Conservation (phyloP, 352 stramenopile species). For the Phytophthora podocarpi region DNA sequence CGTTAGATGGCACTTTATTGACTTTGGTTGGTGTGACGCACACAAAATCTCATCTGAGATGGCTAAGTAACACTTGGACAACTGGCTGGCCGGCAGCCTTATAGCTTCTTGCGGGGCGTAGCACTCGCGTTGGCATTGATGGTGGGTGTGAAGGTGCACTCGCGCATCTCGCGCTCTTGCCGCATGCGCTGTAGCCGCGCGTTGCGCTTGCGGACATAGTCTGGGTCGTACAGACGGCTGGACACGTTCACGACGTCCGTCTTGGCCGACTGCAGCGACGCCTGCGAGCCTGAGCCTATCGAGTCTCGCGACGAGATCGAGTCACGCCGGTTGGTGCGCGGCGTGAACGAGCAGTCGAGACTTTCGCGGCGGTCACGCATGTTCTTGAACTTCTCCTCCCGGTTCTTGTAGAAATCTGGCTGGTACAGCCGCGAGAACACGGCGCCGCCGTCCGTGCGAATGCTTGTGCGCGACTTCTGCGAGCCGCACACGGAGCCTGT, state of each 20-base stretch:
- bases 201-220: slow-evolving; percentile 83
- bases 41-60: slow-evolving; percentile 29
- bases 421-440: slow-evolving; percentile 87
- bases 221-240: slow-evolving; percentile 83
- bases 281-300: slow-evolving; percentile 55
- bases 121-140: slow-evolving; percentile 58
- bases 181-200: slow-evolving; percentile 74
- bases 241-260: slow-evolving; percentile 80
- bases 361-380: slow-evolving; percentile 73
- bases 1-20: not conserved
- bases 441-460: slow-evolving; percentile 76
- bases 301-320: slow-evolving; percentile 75
- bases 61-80: too few relatives aligned
- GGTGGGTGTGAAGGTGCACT: slow-evolving; percentile 78
- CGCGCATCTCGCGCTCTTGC: slow-evolving; percentile 80
- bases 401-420: slow-evolving; percentile 83
- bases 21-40: slow-evolving; percentile 14
- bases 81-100: too few relatives aligned
- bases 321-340: slow-evolving; percentile 53
- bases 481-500: slow-evolving; percentile 70
- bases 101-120: slow-evolving; percentile 38
- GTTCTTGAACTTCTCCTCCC: slow-evolving; percentile 68
- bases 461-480: slow-evolving; percentile 74
- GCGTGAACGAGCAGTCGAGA: slow-evolving; percentile 66
- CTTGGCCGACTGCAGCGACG: slow-evolving; percentile 73